Percentiles rank a stretch among this genome's conserved stretches.
Evolutionary conservation across 352 stramenopile species (phyloP).

Genomic region (Peronospora belbahrii): DNA sequence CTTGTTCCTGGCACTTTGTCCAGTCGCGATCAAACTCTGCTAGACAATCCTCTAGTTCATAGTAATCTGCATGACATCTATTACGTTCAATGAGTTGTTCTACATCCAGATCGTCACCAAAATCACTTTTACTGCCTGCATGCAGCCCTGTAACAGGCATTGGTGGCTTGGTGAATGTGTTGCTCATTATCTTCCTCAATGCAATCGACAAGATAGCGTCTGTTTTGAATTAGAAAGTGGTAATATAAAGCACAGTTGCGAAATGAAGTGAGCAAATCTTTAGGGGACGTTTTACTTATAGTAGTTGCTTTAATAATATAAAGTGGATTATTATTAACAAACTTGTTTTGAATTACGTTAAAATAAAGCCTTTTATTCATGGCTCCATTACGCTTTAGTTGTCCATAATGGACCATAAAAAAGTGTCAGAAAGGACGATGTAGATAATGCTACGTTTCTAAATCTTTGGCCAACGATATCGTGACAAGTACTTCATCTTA

Average conservation of each 20-base stretch:
- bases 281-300: no score
- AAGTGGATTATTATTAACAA: no score
- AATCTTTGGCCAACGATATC: constrained; percentile 35
- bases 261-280: no score
- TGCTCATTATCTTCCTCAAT: constrained; percentile 13
- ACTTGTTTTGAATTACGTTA: constrained; percentile 6
- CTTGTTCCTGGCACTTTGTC: constrained; percentile 78
- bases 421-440: constrained; percentile 42
- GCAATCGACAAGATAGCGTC: no score
- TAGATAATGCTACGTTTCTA: constrained; percentile 43
- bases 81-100: constrained; percentile 84
- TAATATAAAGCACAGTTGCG: no score
- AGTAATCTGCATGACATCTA: constrained; percentile 76
- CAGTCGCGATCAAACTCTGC: constrained; percentile 76
- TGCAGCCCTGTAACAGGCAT: constrained; percentile 54
- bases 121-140: constrained; percentile 76
- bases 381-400: background rate
- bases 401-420: constrained; percentile 21
- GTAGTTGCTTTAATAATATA: no score
- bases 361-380: constrained; percentile 1
- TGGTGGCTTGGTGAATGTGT: constrained; percentile 15
- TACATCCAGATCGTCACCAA: constrained; percentile 67
- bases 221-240: no score
- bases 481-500: constrained; percentile 33
- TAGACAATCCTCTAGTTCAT: constrained; percentile 81